These are phyloP conservation scores for Neofusicoccum cordaticola DNA, from an alignment of 2,329 filamentous ascomycete genomes.

Conservation along the genomic window DNA sequence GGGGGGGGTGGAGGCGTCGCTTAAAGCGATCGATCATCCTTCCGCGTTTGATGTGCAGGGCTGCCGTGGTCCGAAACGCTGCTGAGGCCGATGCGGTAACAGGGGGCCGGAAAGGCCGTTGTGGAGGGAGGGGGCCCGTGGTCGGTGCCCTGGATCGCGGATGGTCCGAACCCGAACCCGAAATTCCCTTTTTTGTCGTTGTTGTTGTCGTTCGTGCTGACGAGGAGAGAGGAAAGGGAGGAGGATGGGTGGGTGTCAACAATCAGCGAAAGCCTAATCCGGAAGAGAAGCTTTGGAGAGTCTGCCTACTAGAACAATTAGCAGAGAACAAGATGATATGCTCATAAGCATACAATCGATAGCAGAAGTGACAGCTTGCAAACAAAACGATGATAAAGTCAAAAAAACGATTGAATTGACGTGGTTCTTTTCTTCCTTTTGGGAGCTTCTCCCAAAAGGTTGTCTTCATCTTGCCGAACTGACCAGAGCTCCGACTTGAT, in stretches of 20 bases:
- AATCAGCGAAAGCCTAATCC: too few species aligned
- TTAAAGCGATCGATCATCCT: too few species aligned
- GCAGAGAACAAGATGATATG: background rate
- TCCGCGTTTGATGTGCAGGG: background rate
- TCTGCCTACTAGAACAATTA: background rate
- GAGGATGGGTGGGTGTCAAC: too few species aligned
- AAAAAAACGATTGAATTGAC: background rate
- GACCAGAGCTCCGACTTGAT: background rate
- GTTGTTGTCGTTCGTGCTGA: too few species aligned
- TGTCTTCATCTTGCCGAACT: constrained; percentile 1
- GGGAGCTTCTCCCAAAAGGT: background rate
- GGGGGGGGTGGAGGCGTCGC: too few species aligned
- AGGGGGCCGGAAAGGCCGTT: background rate
- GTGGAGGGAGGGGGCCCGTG: background rate
- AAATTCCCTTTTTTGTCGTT: too few species aligned
- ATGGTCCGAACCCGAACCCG: background rate
- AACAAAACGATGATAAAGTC: background rate
- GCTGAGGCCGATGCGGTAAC: background rate
- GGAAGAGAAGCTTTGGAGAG: background rate
- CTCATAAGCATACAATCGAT: too few species aligned
- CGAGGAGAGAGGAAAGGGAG: too few species aligned
- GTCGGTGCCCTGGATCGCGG: background rate
- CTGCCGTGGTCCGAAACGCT: background rate
- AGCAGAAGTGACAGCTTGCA: too few species aligned
- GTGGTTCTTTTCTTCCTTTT: background rate